Conservation (phyloP, 179 eudicot species). For the Spergularia azorica region DNA sequence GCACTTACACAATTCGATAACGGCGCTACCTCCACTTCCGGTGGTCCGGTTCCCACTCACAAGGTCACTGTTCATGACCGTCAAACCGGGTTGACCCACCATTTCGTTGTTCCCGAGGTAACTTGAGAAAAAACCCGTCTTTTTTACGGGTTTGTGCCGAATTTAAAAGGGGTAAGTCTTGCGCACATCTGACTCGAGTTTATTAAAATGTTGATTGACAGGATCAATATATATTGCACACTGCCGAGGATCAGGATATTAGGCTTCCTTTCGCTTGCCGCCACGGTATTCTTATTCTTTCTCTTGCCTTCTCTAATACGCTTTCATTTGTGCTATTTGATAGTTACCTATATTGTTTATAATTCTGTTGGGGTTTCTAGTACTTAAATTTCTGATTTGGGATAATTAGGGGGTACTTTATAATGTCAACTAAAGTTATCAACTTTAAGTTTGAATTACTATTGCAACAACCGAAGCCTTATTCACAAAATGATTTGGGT, state of each 20-base stretch:
- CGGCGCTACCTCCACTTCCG: slow-evolving; percentile 22
- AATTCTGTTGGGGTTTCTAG: too few relatives aligned
- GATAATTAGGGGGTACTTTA: neutral
- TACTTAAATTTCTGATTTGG: neutral
- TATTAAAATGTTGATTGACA: slow-evolving; percentile 10
- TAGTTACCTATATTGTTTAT: too few relatives aligned
- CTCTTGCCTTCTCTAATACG: neutral
- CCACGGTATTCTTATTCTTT: slow-evolving; percentile 62
- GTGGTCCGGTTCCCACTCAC: slow-evolving; percentile 47
- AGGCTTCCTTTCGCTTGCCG: slow-evolving; percentile 94
- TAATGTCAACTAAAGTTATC: neutral
- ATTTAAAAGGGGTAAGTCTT: too few relatives aligned
- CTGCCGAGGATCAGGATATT: slow-evolving; percentile 86
- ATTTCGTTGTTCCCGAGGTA: slow-evolving; percentile 91
- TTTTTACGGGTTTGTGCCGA: too few relatives aligned
- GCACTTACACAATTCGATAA: slow-evolving; percentile 26
- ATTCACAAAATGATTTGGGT: too few relatives aligned
- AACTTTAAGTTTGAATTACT: neutral
- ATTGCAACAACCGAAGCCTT: too few relatives aligned
- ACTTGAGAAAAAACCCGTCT: neutral
- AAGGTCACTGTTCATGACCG: slow-evolving; percentile 86
- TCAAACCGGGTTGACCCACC: slow-evolving; percentile 67
- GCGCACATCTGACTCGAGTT: neutral
- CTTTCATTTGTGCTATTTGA: too few relatives aligned
- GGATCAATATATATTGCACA: slow-evolving; percentile 93